These are phyloP conservation scores for Kodamaea plutei DNA, from an alignment of 1,139 yeast genomes.

Conservation along the genomic window DNA sequence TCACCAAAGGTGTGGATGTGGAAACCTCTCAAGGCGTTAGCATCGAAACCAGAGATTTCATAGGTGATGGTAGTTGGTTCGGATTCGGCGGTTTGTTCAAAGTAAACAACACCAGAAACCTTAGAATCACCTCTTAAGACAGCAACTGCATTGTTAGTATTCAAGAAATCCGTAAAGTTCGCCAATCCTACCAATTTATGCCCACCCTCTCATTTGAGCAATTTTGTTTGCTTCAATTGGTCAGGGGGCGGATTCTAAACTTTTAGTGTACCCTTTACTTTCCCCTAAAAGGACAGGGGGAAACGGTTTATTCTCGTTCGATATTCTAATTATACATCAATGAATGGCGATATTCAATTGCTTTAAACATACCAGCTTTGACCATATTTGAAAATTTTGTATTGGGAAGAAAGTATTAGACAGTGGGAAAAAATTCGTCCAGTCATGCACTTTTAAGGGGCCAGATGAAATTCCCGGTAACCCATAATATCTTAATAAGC, in stretches of 20 bases:
- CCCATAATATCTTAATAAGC: background rate
- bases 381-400: constrained; percentile 23
- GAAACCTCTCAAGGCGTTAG: constrained; percentile 93
- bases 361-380: constrained; percentile 31
- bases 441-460: background rate
- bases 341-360: background rate
- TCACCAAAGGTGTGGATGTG: constrained; percentile 98
- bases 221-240: constrained; percentile 1
- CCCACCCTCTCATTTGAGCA: constrained; percentile 2
- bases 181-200: no score
- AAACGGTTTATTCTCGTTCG: no score
- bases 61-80: constrained; percentile 83
- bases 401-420: constrained; percentile 2
- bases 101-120: constrained; percentile 79
- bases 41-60: constrained; percentile 82
- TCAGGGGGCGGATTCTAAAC: no score
- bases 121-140: constrained; percentile 92
- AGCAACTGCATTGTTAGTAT: constrained; percentile 58
- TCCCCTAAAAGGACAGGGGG: no score
- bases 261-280: no score
- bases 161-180: no score
- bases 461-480: background rate
- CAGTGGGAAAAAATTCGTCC: background rate
- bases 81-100: constrained; percentile 75
- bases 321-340: no score